Base-by-base conservation (phyloP, 257 asterid genomes). In the Ocimum tenuiflorum region DNA sequence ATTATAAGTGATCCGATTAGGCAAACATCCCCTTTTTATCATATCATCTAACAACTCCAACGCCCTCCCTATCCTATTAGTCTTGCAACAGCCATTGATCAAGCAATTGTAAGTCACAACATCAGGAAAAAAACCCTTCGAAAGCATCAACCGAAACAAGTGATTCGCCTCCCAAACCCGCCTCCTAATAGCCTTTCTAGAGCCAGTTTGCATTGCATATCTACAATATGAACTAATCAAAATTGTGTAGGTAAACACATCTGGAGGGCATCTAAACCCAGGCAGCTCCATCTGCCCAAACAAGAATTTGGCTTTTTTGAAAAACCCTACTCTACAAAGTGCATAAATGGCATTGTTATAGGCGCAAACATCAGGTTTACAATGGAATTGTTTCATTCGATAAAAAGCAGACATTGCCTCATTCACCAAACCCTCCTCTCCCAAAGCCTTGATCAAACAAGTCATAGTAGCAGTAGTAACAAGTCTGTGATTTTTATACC, bases 131-230 rank as follows among this genome's bases (percentile, higher is more conserved):
- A 81, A 90, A 0, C 97, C 99, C 69, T 85, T 86, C 59, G 86
- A 94, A 43, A 90, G 41, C 99, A 94, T 90, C 52, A 86, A 58
- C 58, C 99, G 74, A 61, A 94, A 94, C 75, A 90, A 75, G 72
- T 86, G 94, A 79, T 94, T 94, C 1, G 95, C 99, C 77, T 89
- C 96, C 97, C 96, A 94, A 68, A 94, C 71, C 15, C 97, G 75
- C 79, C 91, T 78, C 74, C 95, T 73, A 10, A 78, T 81, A 35
- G 99, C 99, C 81, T 94, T 94, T 73, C 82, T 78, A 49, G 91
- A 80, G 46, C 90, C 94, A 0, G 88, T 87, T 71, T 83, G 86
- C 86, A 88, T 53, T 0, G 91, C 86, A 48, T 89, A 81, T 41
- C 88, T 83, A 73, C 97, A 87, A 57, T 80, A 86, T 23, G 94